Evolutionary conservation across 106 monocot species (phyloP), one percentile per base, ranked within the genome.

Genomic region (Iris macrosiphon): DNA sequence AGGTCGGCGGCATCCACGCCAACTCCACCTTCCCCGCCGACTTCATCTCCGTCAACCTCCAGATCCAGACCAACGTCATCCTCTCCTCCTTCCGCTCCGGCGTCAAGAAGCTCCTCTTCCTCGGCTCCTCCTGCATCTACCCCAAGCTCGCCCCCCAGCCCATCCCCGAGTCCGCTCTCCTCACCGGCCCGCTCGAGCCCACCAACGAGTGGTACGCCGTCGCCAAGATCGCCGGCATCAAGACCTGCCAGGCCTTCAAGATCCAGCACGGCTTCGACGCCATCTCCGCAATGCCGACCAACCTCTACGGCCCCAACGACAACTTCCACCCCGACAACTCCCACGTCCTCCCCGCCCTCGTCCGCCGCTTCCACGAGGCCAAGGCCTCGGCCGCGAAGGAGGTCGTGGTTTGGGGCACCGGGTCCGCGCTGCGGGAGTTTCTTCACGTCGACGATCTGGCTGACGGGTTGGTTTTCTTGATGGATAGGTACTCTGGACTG

Each of bases 191-290:
- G 0, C 90, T 98, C 24, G 96, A 98, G 63, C 96, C 96, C 28
- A 98, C 96, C 52, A 98, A 98, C 62, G 86, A 98, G 77, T 86
- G 90, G 96, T 94, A 88, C 66, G 96, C 96, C 34, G 57, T 98
- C 6, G 96, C 96, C 28, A 98, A 98, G 86, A 96, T 98, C 53
- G 73, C 96, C 46, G 90, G 96, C 31, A 89, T 98, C 72, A 85
- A 90, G 72, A 83, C 85, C 79, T 98, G 96, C 71, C 86, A 98
- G 77, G 90, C 82, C 2, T 98, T 80, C 44, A 51, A 75, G 40
- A 60, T 87, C 52, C 96, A 98, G 70, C 62, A 86, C 40, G 71
- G 75, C 2, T 73, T 79, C 38, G 75, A 90, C 30, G 96, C 86
- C 29, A 70, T 98, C 59, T 98, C 96, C 10, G 96, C 82, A 25